phyloP scores from a whole-genome alignment of 345 rosid species.

The Citrus glauca region DNA sequence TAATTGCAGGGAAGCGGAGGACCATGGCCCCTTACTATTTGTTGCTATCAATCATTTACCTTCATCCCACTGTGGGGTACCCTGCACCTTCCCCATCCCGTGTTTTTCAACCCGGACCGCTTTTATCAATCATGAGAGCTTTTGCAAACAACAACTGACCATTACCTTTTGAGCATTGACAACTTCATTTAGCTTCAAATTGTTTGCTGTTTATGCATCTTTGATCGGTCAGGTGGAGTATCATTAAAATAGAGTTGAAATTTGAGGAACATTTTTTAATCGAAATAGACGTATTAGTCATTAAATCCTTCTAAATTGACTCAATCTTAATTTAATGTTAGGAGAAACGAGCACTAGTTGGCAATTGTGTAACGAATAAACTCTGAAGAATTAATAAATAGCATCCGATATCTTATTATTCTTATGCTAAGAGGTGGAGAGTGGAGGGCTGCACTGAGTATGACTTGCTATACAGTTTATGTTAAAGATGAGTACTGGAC shows the following conservation, averaged over 20 bases:
- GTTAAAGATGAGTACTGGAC: not conserved
- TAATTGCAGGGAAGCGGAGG: conserved; percentile 16
- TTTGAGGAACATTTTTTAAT: not conserved
- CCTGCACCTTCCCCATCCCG: conserved; percentile 8
- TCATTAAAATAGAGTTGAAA: not conserved
- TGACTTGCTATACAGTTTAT: not conserved
- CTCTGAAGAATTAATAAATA: not conserved
- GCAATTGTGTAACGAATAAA: not conserved
- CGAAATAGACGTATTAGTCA: not conserved
- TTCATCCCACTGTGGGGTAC: conserved; percentile 18
- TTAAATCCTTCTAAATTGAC: not conserved
- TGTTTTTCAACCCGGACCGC: conserved; percentile 19
- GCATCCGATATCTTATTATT: not conserved
- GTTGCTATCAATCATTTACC: conserved; percentile 30
- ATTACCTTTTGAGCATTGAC: not conserved
- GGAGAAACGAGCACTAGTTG: not conserved
- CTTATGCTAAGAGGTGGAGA: not conserved
- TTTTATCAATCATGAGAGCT: not conserved
- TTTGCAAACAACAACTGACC: not conserved
- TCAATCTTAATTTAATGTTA: not conserved
- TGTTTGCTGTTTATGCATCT: not conserved
- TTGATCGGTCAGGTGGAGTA: not conserved
- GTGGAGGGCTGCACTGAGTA: not conserved
- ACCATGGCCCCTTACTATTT: conserved; percentile 17
- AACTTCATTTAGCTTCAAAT: not conserved